These are phyloP conservation scores for Tripterygium wilfordii DNA, from an alignment of 177 flowering plant genomes.

Conservation along the genomic window DNA sequence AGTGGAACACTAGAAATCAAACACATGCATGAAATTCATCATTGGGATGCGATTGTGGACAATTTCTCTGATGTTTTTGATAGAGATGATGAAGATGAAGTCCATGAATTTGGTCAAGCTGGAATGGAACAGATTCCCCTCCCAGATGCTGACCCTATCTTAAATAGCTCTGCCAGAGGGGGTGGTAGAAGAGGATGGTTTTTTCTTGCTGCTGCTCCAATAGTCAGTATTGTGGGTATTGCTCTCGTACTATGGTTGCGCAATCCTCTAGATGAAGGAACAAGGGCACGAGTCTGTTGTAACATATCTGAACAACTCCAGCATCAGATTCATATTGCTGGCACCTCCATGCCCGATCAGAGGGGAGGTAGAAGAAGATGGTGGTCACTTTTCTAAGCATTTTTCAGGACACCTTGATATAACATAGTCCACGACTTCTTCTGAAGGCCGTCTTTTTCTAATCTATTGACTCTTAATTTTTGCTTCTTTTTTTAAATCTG, in stretches of 20 bases:
- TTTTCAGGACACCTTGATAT: no score
- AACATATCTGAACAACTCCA: constrained; percentile 15
- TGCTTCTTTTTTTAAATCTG: no score
- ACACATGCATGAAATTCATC: constrained; percentile 19
- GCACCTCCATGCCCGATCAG: constrained; percentile 15
- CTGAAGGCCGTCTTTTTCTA: no score
- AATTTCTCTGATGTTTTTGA: constrained; percentile 23
- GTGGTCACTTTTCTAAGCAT: constrained; percentile 56
- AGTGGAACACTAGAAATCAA: constrained; percentile 16
- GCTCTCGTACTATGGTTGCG: constrained; percentile 68
- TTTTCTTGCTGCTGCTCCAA: constrained; percentile 67
- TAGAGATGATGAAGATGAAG: constrained; percentile 26
- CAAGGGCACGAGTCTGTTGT: constrained; percentile 13
- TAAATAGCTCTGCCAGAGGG: constrained; percentile 15
- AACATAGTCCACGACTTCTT: no score
- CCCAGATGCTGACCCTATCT: constrained; percentile 7
- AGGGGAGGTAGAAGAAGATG: constrained; percentile 59
- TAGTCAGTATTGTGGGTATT: constrained; percentile 63
- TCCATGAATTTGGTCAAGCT: constrained; percentile 11
- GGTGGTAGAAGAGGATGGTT: constrained; percentile 55
- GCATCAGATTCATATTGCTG: constrained; percentile 16
- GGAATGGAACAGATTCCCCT: constrained; percentile 7
- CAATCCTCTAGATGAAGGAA: constrained; percentile 33
- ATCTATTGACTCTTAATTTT: no score
- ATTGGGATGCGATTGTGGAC: constrained; percentile 27